Evolutionary conservation across 73 alveolate genomes (phyloP).

Genomic region (Uronychia setigera): DNA sequence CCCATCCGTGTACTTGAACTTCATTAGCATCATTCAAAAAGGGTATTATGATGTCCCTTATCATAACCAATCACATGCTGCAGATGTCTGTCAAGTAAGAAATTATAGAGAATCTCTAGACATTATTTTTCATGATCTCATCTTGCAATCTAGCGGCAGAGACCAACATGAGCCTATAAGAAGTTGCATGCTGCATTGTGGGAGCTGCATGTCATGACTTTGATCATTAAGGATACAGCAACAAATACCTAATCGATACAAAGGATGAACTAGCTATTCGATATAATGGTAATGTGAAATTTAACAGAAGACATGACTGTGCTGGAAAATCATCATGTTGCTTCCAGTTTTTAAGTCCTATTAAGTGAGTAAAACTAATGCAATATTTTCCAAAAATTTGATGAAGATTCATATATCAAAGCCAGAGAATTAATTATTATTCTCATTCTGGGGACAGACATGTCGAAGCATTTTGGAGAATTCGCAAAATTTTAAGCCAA

Average conservation of each 20-base stretch:
- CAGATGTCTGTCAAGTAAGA: constrained; percentile 55
- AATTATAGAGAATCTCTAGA: too few relatives aligned
- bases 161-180: constrained; percentile 3
- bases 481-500: constrained; percentile 9
- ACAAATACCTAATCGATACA: constrained; percentile 10
- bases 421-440: constrained; percentile 20
- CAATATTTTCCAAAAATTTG: constrained; percentile 67
- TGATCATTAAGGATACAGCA: constrained; percentile 31
- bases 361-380: constrained; percentile 50
- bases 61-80: constrained; percentile 57
- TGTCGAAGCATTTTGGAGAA: constrained; percentile 56
- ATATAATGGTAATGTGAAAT: constrained; percentile 16
- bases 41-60: constrained; percentile 54
- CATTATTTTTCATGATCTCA: constrained; percentile 9
- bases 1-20: constrained; percentile 1
- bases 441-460: constrained; percentile 49
- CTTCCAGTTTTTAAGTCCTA: constrained; percentile 68
- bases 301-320: constrained; percentile 46
- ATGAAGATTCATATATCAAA: constrained; percentile 49
- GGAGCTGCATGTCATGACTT: constrained; percentile 29
- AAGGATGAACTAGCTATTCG: constrained; percentile 4
- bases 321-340: constrained; percentile 82
- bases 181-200: neutral
- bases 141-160: constrained; percentile 8
- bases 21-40: neutral